Evolutionary conservation across 1,284 basidiomycete species (phyloP).

Genomic region (Malassezia nana): DNA sequence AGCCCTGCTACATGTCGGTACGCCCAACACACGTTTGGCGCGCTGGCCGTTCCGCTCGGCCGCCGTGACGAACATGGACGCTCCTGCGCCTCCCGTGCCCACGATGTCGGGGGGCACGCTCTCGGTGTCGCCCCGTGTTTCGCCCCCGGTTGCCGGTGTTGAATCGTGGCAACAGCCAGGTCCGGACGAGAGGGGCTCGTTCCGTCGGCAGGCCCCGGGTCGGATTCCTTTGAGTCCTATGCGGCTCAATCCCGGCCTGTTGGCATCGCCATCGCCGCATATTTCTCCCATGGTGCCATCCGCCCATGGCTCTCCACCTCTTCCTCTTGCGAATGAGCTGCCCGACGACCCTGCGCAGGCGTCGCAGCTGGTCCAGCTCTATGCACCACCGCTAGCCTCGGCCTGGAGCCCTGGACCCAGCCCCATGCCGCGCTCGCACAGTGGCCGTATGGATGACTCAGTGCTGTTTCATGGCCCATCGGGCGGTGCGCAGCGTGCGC

Average conservation of each 20-base stretch:
- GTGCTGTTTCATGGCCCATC: too few relatives aligned
- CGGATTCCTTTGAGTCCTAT: constrained; percentile 10
- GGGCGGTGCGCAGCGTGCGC: not conserved
- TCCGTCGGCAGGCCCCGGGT: not conserved
- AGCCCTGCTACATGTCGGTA: not conserved
- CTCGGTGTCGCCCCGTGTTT: too few relatives aligned
- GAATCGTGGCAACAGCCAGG: too few relatives aligned
- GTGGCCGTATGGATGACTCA: not conserved
- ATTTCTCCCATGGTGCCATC: not conserved
- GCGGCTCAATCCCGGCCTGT: not conserved
- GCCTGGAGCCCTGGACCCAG: constrained; percentile 22
- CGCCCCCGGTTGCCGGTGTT: too few relatives aligned
- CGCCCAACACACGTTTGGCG: not conserved
- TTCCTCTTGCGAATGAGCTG: constrained; percentile 29
- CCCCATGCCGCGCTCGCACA: constrained; percentile 19
- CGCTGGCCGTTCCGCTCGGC: not conserved
- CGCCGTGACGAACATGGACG: not conserved
- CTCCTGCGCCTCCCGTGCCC: not conserved
- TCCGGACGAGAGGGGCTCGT: not conserved
- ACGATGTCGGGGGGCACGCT: not conserved
- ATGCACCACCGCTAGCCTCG: constrained; percentile 34
- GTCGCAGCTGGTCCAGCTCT: constrained; percentile 31
- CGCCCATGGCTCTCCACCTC: not conserved
- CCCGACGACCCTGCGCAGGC: constrained; percentile 38
- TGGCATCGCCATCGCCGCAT: not conserved